Base-by-base conservation (phyloP, 2,329 filamentous ascomycete species). In the Aspergillus sclerotialis region DNA sequence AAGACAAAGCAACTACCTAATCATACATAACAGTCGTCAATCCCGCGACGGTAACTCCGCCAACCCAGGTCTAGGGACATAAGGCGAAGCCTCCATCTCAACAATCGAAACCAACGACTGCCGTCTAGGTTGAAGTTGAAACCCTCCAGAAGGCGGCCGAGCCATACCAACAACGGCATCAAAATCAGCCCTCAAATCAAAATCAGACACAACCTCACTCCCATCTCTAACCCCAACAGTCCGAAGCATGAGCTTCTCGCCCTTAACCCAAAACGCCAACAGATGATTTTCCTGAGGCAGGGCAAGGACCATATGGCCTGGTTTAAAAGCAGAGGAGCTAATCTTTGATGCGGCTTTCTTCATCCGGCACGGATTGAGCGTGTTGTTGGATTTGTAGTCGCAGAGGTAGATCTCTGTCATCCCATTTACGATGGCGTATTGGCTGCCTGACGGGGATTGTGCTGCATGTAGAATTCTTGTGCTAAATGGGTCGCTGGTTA, bases 401-500 rank as follows among this genome's bases (percentile, higher is more conserved):
- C 57, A 59, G 30, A 60, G 41, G 19, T 58, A 51, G n/a, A 60
- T 51, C 27, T 61, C 55, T 5, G 50, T 55, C 49, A 55, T 55
- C n/a, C 53, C 50, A 33, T 60, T 61, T 25, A 50, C 49, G 23
- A 55, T 44, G 7, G 49, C 41, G 25, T 58, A 55, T 6, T 46
- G 46, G 4, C 44, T 36, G 7, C 55, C 56, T 3, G 54, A 56
- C 3, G 56, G 55, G 4, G 56, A 60, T 36, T 60, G 58, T 9
- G 56, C 54, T 7, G 55, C 56, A 28, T 58, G 49, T 4, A 60
- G 43, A 13, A 60, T 49, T 27, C 52, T 53, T 1, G 54, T 54
- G 33, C 49, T 53, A 10, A 50, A 51, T 6, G 48, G 48, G 34
- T 55, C 50, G 38, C 50, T 55, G 30, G 48, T 49, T 5, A 53